Conservation (phyloP, 805 yeast genomes). For the Starmerella apicola region DNA sequence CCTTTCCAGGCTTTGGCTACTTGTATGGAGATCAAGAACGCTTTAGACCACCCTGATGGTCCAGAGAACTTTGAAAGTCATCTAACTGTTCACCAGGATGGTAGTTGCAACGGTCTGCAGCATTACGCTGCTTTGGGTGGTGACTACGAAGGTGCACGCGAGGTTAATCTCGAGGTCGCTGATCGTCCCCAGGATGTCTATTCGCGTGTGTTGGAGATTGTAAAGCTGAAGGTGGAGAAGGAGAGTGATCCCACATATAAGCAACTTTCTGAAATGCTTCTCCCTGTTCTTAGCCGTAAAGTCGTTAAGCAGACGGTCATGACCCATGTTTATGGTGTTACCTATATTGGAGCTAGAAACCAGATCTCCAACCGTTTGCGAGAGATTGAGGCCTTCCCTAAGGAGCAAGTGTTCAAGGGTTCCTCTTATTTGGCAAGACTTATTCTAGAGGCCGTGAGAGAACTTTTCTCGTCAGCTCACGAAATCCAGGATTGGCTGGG, state of each 20-base stretch:
- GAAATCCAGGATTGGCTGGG: slow-evolving; percentile 94
- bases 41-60: slow-evolving; percentile 34
- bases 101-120: slow-evolving; percentile 57
- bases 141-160: slow-evolving; percentile 50
- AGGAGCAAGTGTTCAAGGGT: slow-evolving; percentile 35
- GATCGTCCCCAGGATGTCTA: slow-evolving; percentile 54
- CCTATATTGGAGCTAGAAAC: slow-evolving; percentile 80
- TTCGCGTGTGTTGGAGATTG: slow-evolving; percentile 42
- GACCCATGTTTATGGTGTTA: slow-evolving; percentile 97
- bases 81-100: slow-evolving; percentile 53
- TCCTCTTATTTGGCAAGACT: slow-evolving; percentile 59
- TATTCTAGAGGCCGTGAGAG: slow-evolving; percentile 74
- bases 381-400: slow-evolving; percentile 41
- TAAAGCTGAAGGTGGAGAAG: slow-evolving; percentile 32
- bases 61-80: slow-evolving; percentile 40
- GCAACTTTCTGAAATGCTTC: slow-evolving; percentile 31
- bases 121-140: slow-evolving; percentile 66
- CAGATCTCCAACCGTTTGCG: slow-evolving; percentile 73
- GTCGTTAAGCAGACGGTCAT: slow-evolving; percentile 94
- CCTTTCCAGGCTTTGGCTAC: slow-evolving; percentile 54
- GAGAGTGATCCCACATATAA: slow-evolving; percentile 29
- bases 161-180: slow-evolving; percentile 45
- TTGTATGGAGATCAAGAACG: slow-evolving; percentile 42
- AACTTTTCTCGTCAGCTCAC: slow-evolving; percentile 85
- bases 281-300: slow-evolving; percentile 63